Evolutionary conservation across 805 yeast species (phyloP).

Genomic region (Spathaspora boniae): DNA sequence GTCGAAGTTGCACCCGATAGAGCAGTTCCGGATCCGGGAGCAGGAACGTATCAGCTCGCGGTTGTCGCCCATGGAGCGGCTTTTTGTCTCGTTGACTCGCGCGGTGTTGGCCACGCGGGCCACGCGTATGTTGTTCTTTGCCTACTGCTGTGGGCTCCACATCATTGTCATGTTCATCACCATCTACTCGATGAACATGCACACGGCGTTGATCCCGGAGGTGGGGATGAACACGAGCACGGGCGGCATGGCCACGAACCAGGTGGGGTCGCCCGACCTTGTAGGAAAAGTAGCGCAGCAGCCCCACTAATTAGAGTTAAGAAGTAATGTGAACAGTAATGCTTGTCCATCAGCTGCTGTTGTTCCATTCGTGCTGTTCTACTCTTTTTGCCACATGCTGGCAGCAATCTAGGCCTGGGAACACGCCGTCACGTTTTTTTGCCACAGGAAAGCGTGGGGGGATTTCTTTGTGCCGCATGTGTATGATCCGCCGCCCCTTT

Average conservation of each 20-base stretch:
- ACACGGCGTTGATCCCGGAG: slow-evolving; percentile 44
- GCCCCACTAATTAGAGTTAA: too few relatives aligned
- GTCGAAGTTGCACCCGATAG: slow-evolving; percentile 76
- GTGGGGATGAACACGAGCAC: slow-evolving; percentile 39
- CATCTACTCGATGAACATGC: slow-evolving; percentile 47
- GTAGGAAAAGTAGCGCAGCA: slow-evolving; percentile 2
- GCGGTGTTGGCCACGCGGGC: slow-evolving; percentile 71
- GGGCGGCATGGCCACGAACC: slow-evolving; percentile 32
- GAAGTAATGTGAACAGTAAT: too few relatives aligned
- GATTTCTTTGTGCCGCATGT: too few relatives aligned
- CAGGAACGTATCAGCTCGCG: slow-evolving; percentile 69
- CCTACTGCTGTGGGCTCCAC: slow-evolving; percentile 75
- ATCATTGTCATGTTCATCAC: slow-evolving; percentile 64
- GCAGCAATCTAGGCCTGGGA: too few relatives aligned
- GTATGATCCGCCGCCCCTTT: background rate
- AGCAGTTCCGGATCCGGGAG: slow-evolving; percentile 74
- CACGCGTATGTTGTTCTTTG: slow-evolving; percentile 68
- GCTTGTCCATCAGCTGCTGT: too few relatives aligned
- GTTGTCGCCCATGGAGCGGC: slow-evolving; percentile 73
- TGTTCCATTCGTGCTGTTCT: too few relatives aligned
- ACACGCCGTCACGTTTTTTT: too few relatives aligned
- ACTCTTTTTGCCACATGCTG: too few relatives aligned
- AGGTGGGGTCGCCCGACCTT: slow-evolving; percentile 12
- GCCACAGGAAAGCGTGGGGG: too few relatives aligned
- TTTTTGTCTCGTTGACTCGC: slow-evolving; percentile 69